Evolutionary conservation across 2,329 filamentous ascomycete species (phyloP).

Genomic region (Arthrobotrys conoides): DNA sequence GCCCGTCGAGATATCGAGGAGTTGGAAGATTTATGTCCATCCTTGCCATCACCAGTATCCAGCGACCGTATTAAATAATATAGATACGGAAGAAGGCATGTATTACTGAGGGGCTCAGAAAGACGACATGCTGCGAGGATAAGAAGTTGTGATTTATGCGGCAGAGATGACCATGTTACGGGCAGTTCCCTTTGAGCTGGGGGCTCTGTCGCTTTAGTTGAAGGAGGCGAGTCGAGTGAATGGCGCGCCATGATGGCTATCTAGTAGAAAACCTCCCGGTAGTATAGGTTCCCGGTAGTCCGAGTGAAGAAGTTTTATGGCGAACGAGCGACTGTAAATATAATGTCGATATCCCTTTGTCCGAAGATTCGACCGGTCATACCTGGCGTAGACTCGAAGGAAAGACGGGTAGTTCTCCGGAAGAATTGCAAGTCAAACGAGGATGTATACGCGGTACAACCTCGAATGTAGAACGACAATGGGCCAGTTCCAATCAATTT

Average conservation of each 20-base stretch:
- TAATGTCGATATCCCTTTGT: conserved; percentile 22
- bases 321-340: conserved; percentile 18
- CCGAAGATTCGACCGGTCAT: conserved; percentile 30
- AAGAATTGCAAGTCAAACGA: conserved; percentile 1
- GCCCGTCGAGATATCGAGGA: conserved; percentile 81
- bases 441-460: neutral
- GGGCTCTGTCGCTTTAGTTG: neutral
- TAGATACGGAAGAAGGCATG: conserved; percentile 82
- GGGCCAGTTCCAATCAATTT: neutral
- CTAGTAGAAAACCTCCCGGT: neutral
- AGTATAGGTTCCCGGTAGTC: neutral
- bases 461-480: neutral
- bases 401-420: conserved; percentile 24
- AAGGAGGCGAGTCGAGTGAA: conserved; percentile 18
- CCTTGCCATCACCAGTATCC: conserved; percentile 32
- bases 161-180: conserved; percentile 80
- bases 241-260: conserved; percentile 24
- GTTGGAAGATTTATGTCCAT: conserved; percentile 68
- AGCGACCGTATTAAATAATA: conserved; percentile 92
- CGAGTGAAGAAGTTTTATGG: neutral
- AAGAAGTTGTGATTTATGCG: conserved; percentile 81
- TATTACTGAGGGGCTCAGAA: conserved; percentile 86
- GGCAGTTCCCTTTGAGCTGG: conserved; percentile 65
- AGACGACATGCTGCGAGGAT: conserved; percentile 84
- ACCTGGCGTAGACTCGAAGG: conserved; percentile 5